Conservation (phyloP, 345 rosid species). For the Alliaria petiolata region DNA sequence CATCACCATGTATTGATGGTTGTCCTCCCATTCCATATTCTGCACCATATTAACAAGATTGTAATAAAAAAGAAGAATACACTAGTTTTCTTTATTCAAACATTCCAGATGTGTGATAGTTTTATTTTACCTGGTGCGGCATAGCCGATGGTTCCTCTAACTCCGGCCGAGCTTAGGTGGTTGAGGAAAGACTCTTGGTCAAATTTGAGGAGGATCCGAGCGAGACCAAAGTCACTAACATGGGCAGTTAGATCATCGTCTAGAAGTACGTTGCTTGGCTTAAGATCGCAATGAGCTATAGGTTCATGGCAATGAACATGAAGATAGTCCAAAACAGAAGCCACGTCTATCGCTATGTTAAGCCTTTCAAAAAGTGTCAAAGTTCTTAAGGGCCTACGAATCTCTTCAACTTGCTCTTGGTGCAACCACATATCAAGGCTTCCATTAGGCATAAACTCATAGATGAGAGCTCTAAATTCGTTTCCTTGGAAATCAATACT, state of each 20-base stretch:
- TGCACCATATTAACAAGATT: not conserved
- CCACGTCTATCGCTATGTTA: constrained; percentile 29
- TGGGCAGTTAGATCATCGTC: constrained; percentile 16
- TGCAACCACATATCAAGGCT: constrained; percentile 46
- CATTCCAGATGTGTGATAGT: not conserved
- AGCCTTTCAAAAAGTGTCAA: constrained; percentile 36
- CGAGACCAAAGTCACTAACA: constrained; percentile 31
- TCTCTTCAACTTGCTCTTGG: constrained; percentile 4
- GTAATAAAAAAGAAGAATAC: not conserved
- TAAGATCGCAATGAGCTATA: constrained; percentile 23
- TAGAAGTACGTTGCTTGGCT: constrained; percentile 26
- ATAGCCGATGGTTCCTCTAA: constrained; percentile 28
- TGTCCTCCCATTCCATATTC: constrained; percentile 37
- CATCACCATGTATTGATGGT: constrained; percentile 24
- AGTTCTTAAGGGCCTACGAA: not conserved
- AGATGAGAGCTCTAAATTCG: constrained; percentile 50
- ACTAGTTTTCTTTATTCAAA: not conserved
- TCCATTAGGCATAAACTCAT: constrained; percentile 47
- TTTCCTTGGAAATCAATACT: constrained; percentile 44
- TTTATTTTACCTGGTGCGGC: constrained; percentile 28
- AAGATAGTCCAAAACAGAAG: constrained; percentile 24
- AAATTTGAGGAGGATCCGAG: constrained; percentile 4
- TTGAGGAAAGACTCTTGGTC: constrained; percentile 7
- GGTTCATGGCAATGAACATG: constrained; percentile 15
- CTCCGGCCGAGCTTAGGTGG: not conserved